Evolutionary conservation across 805 yeast genomes (phyloP), one percentile per base, ranked within the genome.

Genomic region (Nakazawaea molendinolei): DNA sequence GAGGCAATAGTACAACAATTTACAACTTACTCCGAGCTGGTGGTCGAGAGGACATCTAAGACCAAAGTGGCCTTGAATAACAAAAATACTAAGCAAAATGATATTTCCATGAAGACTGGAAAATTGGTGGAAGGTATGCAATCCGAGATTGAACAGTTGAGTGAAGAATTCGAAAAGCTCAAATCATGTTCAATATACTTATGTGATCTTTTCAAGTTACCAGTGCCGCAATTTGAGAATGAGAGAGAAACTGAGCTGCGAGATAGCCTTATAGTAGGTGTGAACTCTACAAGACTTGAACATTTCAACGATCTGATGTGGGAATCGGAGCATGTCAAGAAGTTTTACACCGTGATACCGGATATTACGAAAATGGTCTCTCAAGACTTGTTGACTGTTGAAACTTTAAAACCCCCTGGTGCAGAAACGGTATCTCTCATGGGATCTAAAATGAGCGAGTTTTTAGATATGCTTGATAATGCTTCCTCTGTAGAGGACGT

Each of bases 81-180:
- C 15, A 50, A 65, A 9, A 56, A 56, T 15, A 54, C 55, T 15
- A 63, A 61, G 35, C 73, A 69, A 38, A 65, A 67, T 30, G 71
- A 69, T 37, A 71, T 77, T 3, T 74, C 81, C 36, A 72, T 83
- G 38, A 68, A 82, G 45, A 75, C 82, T 1, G 95, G 95, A 17
- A 73, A 69, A 43, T 49, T 73, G 1, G 52, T 67, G 13, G 77
- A 72, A 13, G 42, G 39, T 3, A 36, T 55, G 10, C 48, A 44
- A 18, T 33, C 13, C 3, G 39, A 37, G 30, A 41, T 51, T 17
- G 48, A 44, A 14, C 24, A 32, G 6, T 18, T 29, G 14, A 34
- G 30, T 16, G 62, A 61, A n/a, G 38, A 63, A 9, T 65, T 61
- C 43, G 74, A 71, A 23, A 64, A 59, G 38, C 68, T 80, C 43